Evolutionary conservation across 495 filamentous ascomycete genomes (phyloP).

Genomic region (Friedmanniomyces endolithicus): DNA sequence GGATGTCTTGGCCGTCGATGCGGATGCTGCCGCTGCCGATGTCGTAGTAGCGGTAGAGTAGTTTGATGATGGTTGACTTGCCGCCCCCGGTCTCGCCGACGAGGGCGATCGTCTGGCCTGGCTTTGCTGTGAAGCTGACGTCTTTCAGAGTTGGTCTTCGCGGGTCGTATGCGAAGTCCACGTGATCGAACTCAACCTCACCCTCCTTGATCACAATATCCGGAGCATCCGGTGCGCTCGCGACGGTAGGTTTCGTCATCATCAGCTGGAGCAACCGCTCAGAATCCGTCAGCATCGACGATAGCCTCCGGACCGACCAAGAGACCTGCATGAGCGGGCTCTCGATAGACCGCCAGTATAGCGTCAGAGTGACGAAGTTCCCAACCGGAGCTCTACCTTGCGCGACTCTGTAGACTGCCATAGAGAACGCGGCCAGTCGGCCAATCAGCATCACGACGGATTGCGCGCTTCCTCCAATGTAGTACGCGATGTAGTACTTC

Average conservation of each 20-base stretch:
- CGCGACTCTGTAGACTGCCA: constrained; percentile 57
- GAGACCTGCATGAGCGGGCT: constrained; percentile 54
- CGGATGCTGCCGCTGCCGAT: constrained; percentile 47
- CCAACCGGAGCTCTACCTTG: constrained; percentile 47
- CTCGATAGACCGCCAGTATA: constrained; percentile 48
- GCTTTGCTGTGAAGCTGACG: constrained; percentile 42
- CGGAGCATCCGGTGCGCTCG: constrained; percentile 42
- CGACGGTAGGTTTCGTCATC: constrained; percentile 50
- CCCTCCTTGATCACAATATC: constrained; percentile 47
- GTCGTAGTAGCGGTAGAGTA: constrained; percentile 59
- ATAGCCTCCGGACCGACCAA: constrained; percentile 40
- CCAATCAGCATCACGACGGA: constrained; percentile 50
- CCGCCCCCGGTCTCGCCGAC: constrained; percentile 68
- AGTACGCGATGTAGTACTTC: constrained; percentile 23
- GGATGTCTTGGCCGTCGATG: constrained; percentile 67
- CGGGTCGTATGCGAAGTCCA: constrained; percentile 59
- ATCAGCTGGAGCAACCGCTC: constrained; percentile 62
- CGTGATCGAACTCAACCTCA: constrained; percentile 49
- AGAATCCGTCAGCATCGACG: constrained; percentile 52
- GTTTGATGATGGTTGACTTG: constrained; percentile 64
- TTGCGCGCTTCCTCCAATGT: constrained; percentile 37
- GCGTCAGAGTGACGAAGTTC: constrained; percentile 55
- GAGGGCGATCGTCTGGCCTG: constrained; percentile 56
- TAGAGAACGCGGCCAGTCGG: constrained; percentile 47
- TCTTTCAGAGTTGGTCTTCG: constrained; percentile 53